Percentiles rank a stretch among this genome's conserved stretches.
Conservation (phyloP, 306 rosid species). For the Cucumis sativus region DNA sequence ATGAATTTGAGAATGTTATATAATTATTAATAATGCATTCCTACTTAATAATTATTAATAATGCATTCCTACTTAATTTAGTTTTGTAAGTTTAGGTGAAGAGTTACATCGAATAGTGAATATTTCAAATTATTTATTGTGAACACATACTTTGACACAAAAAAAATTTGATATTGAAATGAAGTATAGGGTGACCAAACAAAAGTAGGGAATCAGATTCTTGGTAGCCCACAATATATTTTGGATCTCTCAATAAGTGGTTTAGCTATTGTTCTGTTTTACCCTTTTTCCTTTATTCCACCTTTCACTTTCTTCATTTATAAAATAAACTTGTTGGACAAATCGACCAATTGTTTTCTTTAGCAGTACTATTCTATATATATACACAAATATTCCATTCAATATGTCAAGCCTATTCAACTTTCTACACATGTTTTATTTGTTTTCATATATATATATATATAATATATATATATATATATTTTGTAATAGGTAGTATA, state of each 20-base stretch:
- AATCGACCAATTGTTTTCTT: not conserved
- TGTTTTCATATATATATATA: not conserved
- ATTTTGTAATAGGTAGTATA: not conserved
- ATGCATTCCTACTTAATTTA: too few species aligned
- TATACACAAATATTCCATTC: not conserved
- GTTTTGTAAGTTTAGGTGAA: too few species aligned
- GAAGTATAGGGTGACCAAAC: not conserved
- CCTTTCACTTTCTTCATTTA: not conserved
- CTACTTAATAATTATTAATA: too few species aligned
- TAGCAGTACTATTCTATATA: not conserved
- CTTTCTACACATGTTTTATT: not conserved
- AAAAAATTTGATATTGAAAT: not conserved
- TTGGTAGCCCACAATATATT: not conserved
- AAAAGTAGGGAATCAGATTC: not conserved
- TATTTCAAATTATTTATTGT: too few species aligned
- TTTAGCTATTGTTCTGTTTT: not conserved
- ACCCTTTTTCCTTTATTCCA: not conserved
- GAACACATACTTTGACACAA: too few species aligned
- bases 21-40: too few species aligned
- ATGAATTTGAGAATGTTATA: too few species aligned
- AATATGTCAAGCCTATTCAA: not conserved
- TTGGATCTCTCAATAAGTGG: not conserved
- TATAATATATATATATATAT: not conserved
- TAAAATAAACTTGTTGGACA: not conserved
- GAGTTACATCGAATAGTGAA: too few species aligned